Percentiles rank a stretch among this genome's conserved stretches.
Evolutionary conservation across 495 filamentous ascomycete genomes (phyloP).

Genomic region (Penicillium waksmanii): DNA sequence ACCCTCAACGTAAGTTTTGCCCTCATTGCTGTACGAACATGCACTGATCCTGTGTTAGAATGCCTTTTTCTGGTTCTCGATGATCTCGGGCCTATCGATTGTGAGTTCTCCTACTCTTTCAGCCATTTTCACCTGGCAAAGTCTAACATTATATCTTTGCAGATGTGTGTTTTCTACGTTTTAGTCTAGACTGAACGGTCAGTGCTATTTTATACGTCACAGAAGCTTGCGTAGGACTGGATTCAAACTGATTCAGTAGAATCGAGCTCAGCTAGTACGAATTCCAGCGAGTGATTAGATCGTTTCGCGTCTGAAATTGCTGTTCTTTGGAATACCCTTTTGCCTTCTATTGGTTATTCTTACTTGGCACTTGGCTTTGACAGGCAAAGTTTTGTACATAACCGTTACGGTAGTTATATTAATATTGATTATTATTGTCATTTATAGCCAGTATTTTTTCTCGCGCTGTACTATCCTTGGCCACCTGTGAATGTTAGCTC

Average conservation of each 20-base stretch:
- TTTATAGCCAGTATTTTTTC: neutral
- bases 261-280: neutral
- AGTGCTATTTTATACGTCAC: neutral
- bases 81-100: constrained; percentile 89
- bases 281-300: neutral
- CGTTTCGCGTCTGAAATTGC: neutral
- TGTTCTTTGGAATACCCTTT: neutral
- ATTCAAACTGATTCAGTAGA: neutral
- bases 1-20: constrained; percentile 67
- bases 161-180: constrained; percentile 64
- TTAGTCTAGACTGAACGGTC: constrained; percentile 41
- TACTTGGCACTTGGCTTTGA: neutral
- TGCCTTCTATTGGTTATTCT: neutral
- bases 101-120: constrained; percentile 53
- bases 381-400: neutral
- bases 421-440: neutral
- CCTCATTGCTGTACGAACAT: neutral
- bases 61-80: constrained; percentile 90
- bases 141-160: constrained; percentile 13
- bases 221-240: neutral
- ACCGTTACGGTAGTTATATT: neutral
- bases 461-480: too few relatives aligned
- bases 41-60: constrained; percentile 51
- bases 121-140: neutral
- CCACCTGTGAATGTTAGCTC: too few relatives aligned